These are phyloP conservation scores for Trichoderma koningiopsis DNA, from an alignment of 2,329 filamentous ascomycete species.

Conservation along the genomic window DNA sequence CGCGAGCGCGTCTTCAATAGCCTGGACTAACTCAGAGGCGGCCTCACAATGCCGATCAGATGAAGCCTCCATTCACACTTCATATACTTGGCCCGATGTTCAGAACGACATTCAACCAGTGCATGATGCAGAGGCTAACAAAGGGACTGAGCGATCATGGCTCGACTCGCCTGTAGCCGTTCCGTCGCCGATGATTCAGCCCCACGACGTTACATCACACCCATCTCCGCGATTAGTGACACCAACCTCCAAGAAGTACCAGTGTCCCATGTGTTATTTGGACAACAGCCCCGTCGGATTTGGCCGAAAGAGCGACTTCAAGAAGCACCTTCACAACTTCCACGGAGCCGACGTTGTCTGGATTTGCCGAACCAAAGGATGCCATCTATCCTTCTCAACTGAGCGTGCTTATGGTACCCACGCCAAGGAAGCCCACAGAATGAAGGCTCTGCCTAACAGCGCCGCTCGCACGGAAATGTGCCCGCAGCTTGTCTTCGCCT, in stretches of 20 bases:
- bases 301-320: constrained; percentile 51
- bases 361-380: constrained; percentile 47
- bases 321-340: constrained; percentile 53
- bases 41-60: constrained; percentile 45
- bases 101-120: constrained; percentile 40
- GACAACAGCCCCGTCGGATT: constrained; percentile 50
- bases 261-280: constrained; percentile 50
- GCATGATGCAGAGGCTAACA: constrained; percentile 40
- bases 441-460: constrained; percentile 46
- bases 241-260: constrained; percentile 46
- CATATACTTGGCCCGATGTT: constrained; percentile 43
- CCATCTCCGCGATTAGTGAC: constrained; percentile 42
- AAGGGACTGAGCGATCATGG: constrained; percentile 43
- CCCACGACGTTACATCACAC: constrained; percentile 40
- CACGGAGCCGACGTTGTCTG: constrained; percentile 48
- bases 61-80: constrained; percentile 44
- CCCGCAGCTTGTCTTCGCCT: constrained; percentile 49
- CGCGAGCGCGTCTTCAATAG: constrained; percentile 45
- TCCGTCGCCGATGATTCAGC: constrained; percentile 40
- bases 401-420: constrained; percentile 50
- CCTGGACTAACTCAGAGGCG: constrained; percentile 46
- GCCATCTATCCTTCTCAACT: constrained; percentile 48
- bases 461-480: constrained; percentile 46
- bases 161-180: constrained; percentile 44
- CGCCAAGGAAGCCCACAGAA: constrained; percentile 47